phyloP scores from a whole-genome alignment of 352 stramenopile species.

The Pythium folliculosum region DNA sequence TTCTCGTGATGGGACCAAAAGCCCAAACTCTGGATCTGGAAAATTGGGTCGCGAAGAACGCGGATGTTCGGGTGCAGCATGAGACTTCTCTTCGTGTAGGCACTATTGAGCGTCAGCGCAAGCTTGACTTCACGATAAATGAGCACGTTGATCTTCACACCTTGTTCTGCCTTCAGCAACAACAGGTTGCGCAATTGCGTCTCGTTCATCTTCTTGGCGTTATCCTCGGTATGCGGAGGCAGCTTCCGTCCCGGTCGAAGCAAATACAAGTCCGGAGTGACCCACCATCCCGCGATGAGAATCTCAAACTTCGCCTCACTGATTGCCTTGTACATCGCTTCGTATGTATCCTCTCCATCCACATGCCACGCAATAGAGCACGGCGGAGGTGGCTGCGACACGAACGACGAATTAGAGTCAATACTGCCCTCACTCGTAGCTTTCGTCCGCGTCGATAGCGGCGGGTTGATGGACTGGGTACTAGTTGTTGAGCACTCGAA shows the following conservation, averaged over 20 bases:
- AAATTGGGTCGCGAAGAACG: conserved; percentile 89
- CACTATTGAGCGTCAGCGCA: conserved; percentile 87
- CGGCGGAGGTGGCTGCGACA: conserved; percentile 39
- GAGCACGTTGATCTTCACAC: conserved; percentile 90
- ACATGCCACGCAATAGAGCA: conserved; percentile 84
- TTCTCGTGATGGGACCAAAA: conserved; percentile 95
- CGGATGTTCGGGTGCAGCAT: conserved; percentile 87
- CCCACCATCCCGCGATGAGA: conserved; percentile 91
- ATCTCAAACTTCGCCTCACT: conserved; percentile 86
- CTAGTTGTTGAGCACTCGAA: conserved; percentile 21
- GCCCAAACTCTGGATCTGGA: conserved; percentile 87
- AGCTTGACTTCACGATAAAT: conserved; percentile 91
- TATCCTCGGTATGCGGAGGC: conserved; percentile 36
- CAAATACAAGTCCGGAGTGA: conserved; percentile 85
- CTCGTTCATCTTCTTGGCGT: conserved; percentile 58
- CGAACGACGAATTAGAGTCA: conserved; percentile 58
- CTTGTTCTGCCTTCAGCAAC: conserved; percentile 74
- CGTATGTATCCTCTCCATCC: conserved; percentile 85
- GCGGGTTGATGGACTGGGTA: conserved; percentile 11
- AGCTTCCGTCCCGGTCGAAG: conserved; percentile 66
- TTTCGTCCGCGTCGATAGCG: conserved; percentile 27
- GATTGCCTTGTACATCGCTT: conserved; percentile 87
- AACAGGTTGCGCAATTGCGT: conserved; percentile 77
- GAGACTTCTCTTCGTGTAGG: conserved; percentile 81
- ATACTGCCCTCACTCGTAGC: conserved; percentile 58